Evolutionary conservation across 305 asterid species (phyloP), one percentile per base, ranked within the genome.

Genomic region (Solanum hybrid): DNA sequence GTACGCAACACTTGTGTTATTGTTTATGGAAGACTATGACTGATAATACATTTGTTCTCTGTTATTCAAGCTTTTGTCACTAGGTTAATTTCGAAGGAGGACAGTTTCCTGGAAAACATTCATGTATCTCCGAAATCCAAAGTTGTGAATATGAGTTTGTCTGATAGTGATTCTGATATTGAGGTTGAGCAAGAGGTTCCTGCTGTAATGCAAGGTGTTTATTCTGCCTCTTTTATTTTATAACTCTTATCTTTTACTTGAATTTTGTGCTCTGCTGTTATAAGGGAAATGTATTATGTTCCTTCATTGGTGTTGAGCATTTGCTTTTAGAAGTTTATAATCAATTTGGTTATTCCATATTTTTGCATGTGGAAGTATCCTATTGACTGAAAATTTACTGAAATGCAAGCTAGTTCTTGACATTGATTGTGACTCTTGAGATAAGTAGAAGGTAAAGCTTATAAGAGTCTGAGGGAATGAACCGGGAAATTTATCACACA

Each of bases 71-170:
- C 98, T 89, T 96, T 96, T 38, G 95, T 93, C 88, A 93, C 92
- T 22, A 96, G 92, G 93, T 90, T 95, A 88, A 88, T 91, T 82
- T 87, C 91, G 4, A 91, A 93, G 79, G 94, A 90, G 20, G 95
- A 73, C 75, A 81, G 86, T 61, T 45, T 94, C 87, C 87, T 86
- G 91, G 96, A 91, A 84, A 96, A 92, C 93, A 89, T 96, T 65
- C 94, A 93, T 84, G 89, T 93, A 68, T 96, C 97, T 90, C 96
- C 96, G 6, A 96, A 96, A 92, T 90, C 96, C 89, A 96, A 95
- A 91, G 95, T 94, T 6, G 92, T 89, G 78, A 91, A 89, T 89
- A 93, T 88, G 92, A 91, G 89, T 91, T 84, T 94, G 91, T 91
- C 92, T 3, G 94, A 91, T 76, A 84, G 91, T 89, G 93, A 91